Base-by-base conservation (phyloP, 1,139 yeast genomes). In the Zhuliangozyma blackwelliae region DNA sequence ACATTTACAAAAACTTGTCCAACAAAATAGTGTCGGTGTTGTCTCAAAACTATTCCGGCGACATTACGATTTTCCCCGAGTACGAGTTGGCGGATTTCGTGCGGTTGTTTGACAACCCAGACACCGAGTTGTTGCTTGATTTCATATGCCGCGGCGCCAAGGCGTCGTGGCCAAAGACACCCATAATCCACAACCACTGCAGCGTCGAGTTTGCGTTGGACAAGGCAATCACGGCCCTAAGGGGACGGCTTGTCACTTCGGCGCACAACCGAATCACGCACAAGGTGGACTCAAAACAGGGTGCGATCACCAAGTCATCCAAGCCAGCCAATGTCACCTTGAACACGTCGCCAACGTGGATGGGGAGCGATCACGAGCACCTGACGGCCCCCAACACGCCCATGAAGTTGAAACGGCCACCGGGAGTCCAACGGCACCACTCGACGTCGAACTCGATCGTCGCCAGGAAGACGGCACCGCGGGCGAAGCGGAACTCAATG, bases 151-250 rank as follows among this genome's bases (percentile, higher is more conserved):
- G 95, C 45, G 98, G 97, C 2, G 95, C 95, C 0, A 68, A 86
- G 44, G 92, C 97, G 0, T 82, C 96, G 0, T 92, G 97, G 97
- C 95, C 96, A 0, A 86, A 87, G 51, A 62, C 90, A 3, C 77
- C 95, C 1, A 72, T 89, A 28, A 87, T 90, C 34, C 75, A 82
- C 46, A 90, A 90, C 55, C 96, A 88, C 52, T 88, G 96, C 57
- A 82, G 92, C 0, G 79, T 89, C 29, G 98, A 92, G 52, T 82
- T 90, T 58, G 86, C 90, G 0, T 63, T 92, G 32, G 97, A 90
- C 59, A 76, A 75, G 43, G 85, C 95, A 4, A 88, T 90, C 5
- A 71, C 81, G 19, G 55, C 63, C 8, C 60, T 89, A 39, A 72
- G 92, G 44, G 82, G 94, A 5, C 66, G 88, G 40, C 65, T 86